Percentiles rank a stretch among this genome's conserved stretches.
Conservation (phyloP, 306 rosid genomes). For the Amphicarpaea edgeworthii region DNA sequence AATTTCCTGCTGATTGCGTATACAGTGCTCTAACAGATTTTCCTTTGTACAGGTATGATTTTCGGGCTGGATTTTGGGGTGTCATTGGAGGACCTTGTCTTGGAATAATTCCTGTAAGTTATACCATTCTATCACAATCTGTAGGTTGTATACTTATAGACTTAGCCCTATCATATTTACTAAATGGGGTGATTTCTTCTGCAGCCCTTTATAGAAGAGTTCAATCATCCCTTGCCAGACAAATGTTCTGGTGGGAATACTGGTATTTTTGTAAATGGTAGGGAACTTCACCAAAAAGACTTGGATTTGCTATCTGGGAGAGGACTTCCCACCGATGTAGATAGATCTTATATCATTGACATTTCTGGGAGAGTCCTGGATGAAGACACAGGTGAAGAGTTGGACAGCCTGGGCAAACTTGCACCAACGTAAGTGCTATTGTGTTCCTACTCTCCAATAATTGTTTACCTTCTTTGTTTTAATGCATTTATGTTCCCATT, state of each 20-base stretch:
- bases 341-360: conserved; percentile 83
- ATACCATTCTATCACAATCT: conserved; percentile 26
- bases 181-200: conserved; percentile 41
- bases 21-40: conserved; percentile 39
- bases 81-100: conserved; percentile 89
- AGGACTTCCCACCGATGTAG: conserved; percentile 81
- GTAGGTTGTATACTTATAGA: conserved; percentile 25
- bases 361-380: conserved; percentile 93
- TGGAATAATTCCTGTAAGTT: conserved; percentile 95
- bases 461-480: not conserved
- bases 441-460: conserved; percentile 9
- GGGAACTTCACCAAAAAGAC: conserved; percentile 92
- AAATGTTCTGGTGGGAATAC: conserved; percentile 86
- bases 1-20: conserved; percentile 11
- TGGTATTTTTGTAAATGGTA: conserved; percentile 86
- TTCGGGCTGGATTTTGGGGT: conserved; percentile 98
- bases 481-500: conserved; percentile 1
- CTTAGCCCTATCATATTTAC: conserved; percentile 29
- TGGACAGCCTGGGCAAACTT: conserved; percentile 94
- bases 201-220: conserved; percentile 97
- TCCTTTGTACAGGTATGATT: conserved; percentile 74
- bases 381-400: conserved; percentile 91
- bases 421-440: conserved; percentile 89
- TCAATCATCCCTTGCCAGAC: conserved; percentile 82
- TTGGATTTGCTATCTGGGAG: conserved; percentile 83